Conservation (phyloP, 352 stramenopile species). For the Pelagophyceae sp. region DNA sequence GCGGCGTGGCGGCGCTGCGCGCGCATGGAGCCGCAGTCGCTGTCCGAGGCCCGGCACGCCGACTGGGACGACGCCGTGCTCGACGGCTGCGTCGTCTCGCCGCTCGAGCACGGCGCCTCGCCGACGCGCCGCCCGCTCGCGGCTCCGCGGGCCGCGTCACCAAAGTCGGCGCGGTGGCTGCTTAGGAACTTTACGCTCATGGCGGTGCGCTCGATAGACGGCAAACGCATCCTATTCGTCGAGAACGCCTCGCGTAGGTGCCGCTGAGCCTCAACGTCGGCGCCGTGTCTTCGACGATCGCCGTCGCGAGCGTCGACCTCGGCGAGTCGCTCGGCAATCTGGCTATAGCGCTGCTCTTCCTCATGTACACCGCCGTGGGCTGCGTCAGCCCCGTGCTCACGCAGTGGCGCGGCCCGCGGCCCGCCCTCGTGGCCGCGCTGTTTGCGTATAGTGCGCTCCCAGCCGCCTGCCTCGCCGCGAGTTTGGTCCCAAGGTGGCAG, state of each 20-base stretch:
- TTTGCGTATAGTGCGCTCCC: background rate
- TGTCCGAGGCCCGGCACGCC: no score
- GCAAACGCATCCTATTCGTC: no score
- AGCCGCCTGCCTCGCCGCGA: background rate
- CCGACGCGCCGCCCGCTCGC: background rate
- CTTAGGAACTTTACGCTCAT: background rate
- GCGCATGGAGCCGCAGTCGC: no score
- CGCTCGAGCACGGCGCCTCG: no score
- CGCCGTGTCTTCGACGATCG: background rate
- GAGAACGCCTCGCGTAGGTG: no score
- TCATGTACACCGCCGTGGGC: background rate
- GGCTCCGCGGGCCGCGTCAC: background rate
- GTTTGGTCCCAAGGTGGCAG: background rate
- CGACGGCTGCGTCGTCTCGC: no score
- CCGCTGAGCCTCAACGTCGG: constrained; percentile 13
- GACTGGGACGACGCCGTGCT: no score
- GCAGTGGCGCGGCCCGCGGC: background rate
- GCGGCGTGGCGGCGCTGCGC: no score
- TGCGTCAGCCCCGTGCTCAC: background rate
- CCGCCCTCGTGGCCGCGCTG: background rate
- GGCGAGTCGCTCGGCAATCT: background rate
- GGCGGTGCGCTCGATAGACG: background rate
- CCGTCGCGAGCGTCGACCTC: background rate
- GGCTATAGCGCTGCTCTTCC: background rate
- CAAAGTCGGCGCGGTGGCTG: background rate